Conservation (phyloP, 2,329 filamentous ascomycete genomes). For the Monosporascus ibericus region DNA sequence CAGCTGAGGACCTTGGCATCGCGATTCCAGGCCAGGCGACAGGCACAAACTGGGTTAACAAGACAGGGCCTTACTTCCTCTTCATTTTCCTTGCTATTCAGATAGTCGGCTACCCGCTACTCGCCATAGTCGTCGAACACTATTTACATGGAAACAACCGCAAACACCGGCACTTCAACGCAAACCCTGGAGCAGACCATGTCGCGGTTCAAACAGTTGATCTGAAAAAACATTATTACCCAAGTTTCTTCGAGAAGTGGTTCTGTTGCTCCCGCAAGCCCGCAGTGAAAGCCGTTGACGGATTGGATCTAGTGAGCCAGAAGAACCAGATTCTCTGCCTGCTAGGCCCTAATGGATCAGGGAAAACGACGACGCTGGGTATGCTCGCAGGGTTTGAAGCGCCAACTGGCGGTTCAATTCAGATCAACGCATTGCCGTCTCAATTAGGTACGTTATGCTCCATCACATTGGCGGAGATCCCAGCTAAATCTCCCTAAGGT, state of each 20-base stretch:
- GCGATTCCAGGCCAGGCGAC: neutral
- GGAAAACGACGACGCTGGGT: conserved; percentile 65
- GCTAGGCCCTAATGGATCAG: conserved; percentile 63
- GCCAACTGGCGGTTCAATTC: conserved; percentile 53
- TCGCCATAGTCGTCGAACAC: conserved; percentile 27
- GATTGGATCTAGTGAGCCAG: conserved; percentile 52
- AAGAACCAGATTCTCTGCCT: conserved; percentile 59
- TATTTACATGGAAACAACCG: conserved; percentile 29
- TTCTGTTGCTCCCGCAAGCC: conserved; percentile 24
- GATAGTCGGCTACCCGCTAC: conserved; percentile 26
- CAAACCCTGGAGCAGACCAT: conserved; percentile 11
- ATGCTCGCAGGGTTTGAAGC: conserved; percentile 59
- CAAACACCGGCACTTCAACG: conserved; percentile 18
- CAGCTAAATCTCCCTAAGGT: conserved; percentile 52
- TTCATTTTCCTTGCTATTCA: conserved; percentile 27
- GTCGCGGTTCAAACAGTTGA: conserved; percentile 15
- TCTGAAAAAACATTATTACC: conserved; percentile 28
- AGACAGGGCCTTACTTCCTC: conserved; percentile 18
- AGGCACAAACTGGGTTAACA: conserved; percentile 19
- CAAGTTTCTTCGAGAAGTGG: conserved; percentile 20
- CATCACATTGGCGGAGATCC: neutral
- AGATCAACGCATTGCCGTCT: conserved; percentile 43
- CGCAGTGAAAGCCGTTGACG: conserved; percentile 48
- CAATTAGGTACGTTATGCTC: conserved; percentile 41
- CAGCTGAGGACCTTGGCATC: neutral